A percentile compares a stretch with the other conserved stretches of the same genome.
phyloP scores from a whole-genome alignment of 768 basidiomycete species.

The Auricularia cornea region DNA sequence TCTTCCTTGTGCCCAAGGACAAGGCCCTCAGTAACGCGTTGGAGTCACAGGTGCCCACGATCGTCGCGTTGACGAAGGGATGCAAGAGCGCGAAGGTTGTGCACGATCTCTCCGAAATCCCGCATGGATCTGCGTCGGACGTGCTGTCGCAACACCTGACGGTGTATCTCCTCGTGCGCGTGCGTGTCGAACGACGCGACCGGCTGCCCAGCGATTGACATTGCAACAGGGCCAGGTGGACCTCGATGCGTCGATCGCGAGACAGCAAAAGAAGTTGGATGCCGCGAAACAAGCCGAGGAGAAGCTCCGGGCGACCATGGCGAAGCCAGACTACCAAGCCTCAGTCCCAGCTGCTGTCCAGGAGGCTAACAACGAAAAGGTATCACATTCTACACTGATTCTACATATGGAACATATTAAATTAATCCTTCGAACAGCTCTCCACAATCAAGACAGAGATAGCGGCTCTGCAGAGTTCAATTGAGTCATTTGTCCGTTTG shows the following conservation, averaged over 20 bases:
- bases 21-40: conserved; percentile 42
- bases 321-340: conserved; percentile 66
- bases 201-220: too few species aligned
- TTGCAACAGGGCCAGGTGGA: conserved; percentile 93
- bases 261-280: conserved; percentile 84
- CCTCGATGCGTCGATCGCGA: conserved; percentile 77
- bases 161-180: conserved; percentile 79
- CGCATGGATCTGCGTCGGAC: conserved; percentile 79
- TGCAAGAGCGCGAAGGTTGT: conserved; percentile 70
- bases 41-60: conserved; percentile 62
- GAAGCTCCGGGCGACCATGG: conserved; percentile 67
- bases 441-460: conserved; percentile 76
- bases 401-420: too few species aligned
- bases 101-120: conserved; percentile 55
- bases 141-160: conserved; percentile 68
- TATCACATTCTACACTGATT: conserved; percentile 24
- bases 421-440: conserved; percentile 37
- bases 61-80: conserved; percentile 79
- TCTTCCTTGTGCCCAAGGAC: conserved; percentile 64
- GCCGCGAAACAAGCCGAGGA: conserved; percentile 59
- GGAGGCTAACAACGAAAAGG: conserved; percentile 72
- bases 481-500: conserved; percentile 65
- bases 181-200: too few species aligned
- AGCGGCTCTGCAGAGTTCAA: conserved; percentile 57
- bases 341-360: conserved; percentile 77